Percentiles rank a stretch among this genome's conserved stretches.
These are phyloP conservation scores for Chernovozyma sophiae-reginae DNA, from an alignment of 1,139 yeast genomes.

Conservation along the genomic window DNA sequence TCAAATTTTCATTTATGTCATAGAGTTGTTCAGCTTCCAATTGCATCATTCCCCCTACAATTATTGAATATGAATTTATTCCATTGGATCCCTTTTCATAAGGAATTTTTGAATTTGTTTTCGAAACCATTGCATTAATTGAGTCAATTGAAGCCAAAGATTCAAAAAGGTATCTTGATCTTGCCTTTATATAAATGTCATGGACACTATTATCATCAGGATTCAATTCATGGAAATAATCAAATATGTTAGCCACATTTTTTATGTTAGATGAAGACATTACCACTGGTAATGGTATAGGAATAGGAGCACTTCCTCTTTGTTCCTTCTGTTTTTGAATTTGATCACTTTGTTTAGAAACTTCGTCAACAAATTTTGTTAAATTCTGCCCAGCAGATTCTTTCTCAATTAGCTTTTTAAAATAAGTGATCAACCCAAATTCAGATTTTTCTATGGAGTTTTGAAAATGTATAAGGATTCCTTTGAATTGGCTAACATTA, in stretches of 20 bases:
- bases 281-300: neutral
- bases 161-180: slow-evolving; percentile 43
- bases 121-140: slow-evolving; percentile 35
- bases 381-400: slow-evolving; percentile 4
- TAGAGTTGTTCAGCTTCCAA: slow-evolving; percentile 41
- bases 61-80: slow-evolving; percentile 51
- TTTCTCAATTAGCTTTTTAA: slow-evolving; percentile 18
- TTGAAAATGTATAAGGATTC: slow-evolving; percentile 45
- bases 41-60: slow-evolving; percentile 46
- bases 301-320: slow-evolving; percentile 1
- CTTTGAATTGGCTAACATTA: slow-evolving; percentile 43
- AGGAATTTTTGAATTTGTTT: slow-evolving; percentile 36
- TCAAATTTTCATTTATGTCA: slow-evolving; percentile 20
- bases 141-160: slow-evolving; percentile 31
- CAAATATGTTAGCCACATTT: slow-evolving; percentile 25
- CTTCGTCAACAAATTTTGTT: slow-evolving; percentile 8
- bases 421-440: slow-evolving; percentile 33
- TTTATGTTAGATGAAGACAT: slow-evolving; percentile 2
- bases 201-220: slow-evolving; percentile 26
- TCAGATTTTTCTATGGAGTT: slow-evolving; percentile 45
- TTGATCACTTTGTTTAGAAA: neutral
- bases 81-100: slow-evolving; percentile 65
- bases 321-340: neutral
- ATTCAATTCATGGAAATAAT: slow-evolving; percentile 40
- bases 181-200: slow-evolving; percentile 40